Base-by-base conservation (phyloP, 768 basidiomycete species). In the Amanita subjunquillea region DNA sequence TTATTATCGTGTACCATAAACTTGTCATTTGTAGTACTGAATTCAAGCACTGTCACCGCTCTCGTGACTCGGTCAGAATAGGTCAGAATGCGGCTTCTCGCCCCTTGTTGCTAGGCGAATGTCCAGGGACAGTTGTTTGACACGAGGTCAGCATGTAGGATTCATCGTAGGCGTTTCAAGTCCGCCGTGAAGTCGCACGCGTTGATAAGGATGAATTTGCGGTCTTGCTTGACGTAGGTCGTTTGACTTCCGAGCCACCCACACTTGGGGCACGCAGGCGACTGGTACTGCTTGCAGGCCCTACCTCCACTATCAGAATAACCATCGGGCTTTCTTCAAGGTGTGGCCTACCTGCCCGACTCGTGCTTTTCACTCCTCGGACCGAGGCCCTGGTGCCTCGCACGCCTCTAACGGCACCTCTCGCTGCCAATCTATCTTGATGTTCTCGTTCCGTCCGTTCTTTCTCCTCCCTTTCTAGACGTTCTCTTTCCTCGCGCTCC, bases 321-420 rank as follows among this genome's bases (percentile, higher is more conserved):
- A 8, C 25, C 20, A 17, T 6, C 12, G 34, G 43, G 32, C 6
- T 25, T 43, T 6, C 23, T 10, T 13, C 15, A 22, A 36, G 9
- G 41, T 9, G 9, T 46, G 15, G 47, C 66, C 32, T 60, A 77
- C 76, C 70, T 60, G 65, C 59, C 55, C 66, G 69, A 27, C 70
- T 56, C 1, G 58, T 58, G 1, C 69, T 72, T 58, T 74, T 69
- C 56, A 69, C 63, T 36, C 73, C 78, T 54, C 80, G 76, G 71
- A 75, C 71, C 10, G 79, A 85, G 1, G 80, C 83, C 41, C 82
- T 74, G 4, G 81, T 91, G 3, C 85, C 87, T 50, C 85, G 76
- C 29, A 87, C 81, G 6, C 87, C 87, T 59, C 84, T 67, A 2
- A 87, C 77, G 13, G 79, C 77, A 32, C 85, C 84, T 22, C 78